Base-by-base conservation (phyloP, 148 eudicot species). In the Beta vulgaris region DNA sequence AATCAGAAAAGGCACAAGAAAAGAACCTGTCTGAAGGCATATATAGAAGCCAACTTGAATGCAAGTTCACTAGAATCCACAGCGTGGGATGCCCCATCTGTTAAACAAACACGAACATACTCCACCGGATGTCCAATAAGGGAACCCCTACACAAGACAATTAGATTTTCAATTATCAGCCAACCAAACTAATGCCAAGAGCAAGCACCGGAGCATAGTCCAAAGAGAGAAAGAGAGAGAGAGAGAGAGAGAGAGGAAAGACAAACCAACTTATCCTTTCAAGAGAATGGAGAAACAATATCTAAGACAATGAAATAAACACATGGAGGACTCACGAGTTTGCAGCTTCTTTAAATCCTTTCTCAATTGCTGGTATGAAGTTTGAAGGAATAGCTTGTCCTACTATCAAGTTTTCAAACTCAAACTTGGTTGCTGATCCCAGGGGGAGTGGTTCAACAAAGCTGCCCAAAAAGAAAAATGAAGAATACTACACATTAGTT, bases 51-150 rank as follows among this genome's bases (percentile, higher is more conserved):
- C 80, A 90, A 78, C 84, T 92, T 95, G 76, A 95, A 95, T 46
- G 99, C 99, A 68, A 95, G 99, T 86, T 95, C 99, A 89, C 97
- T 95, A 65, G 99, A 95, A 89, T 95, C 99, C 77, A 95, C 99
- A 36, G 97, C 85, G 81, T 95, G 99, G 29, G 99, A 75, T 78
- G 96, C 90, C 77, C 99, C 99, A 82, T 95, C 99, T n/a, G 92
- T 95, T 79, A 95, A 80, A 78, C 78, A 85, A 64, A 95, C 63
- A 48, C 90, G 96, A 43, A 90, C 69, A 73, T 89, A 89, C 84
- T 95, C 99, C 51, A 95, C 99, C 23, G 97, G 99, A 80, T 88
- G 88, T 48, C 99, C 99, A 81, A 95, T 95, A 73, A 95, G 85
- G 21, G 97, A 92, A 55, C 97, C 99, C 85, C 99, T 95, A 77